Evolutionary conservation across 257 asterid species (phyloP), one percentile per base, ranked within the genome.

Genomic region (Striga asiatica): DNA sequence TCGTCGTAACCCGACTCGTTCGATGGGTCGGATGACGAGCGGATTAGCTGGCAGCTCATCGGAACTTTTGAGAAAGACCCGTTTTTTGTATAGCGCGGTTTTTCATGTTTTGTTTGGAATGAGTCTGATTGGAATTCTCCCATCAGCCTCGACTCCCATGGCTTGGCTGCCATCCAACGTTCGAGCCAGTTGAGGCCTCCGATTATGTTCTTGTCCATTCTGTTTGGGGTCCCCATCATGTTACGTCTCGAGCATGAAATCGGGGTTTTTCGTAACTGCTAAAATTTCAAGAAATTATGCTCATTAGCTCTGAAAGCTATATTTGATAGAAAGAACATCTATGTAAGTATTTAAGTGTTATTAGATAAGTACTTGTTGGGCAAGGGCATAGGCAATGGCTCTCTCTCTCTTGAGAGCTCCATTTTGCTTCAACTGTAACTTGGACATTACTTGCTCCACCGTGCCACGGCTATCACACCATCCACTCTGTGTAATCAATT

Each of bases 341-440:
- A 10, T 5, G 6, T 17, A 43, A 8, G 16, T 18, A 20, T 14
- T 12, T 37, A 37, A 4, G 13, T 5, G n/a, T 23, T n/a, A 49
- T 23, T 4, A 19, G 8, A 1, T 0, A 11, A 20, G 45, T 51
- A 88, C 97, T 88, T 76, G 95, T 58, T 83, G 84, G 25, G 82
- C 67, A 39, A 76, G 74, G 35, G 86, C 85, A 67, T 88, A 92
- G 19, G 83, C 78, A 57, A 74, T 67, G 7, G 89, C 99, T 43
- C 97, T 81, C 66, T 88, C 97, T 74, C 97, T 82, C 68, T 81
- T 84, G 39, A 77, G 54, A 42, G 89, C 97, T 47, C 99, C 99
- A 60, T 79, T 83, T 65, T 84, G 88, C 79, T 71, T 88, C 89
- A 79, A 75, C 65, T 81, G 87, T 14, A 88, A 46, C 87, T 82